Evolutionary conservation across 1,284 basidiomycete species (phyloP), one percentile per base, ranked within the genome.

Genomic region (Sphagnurus paluster): DNA sequence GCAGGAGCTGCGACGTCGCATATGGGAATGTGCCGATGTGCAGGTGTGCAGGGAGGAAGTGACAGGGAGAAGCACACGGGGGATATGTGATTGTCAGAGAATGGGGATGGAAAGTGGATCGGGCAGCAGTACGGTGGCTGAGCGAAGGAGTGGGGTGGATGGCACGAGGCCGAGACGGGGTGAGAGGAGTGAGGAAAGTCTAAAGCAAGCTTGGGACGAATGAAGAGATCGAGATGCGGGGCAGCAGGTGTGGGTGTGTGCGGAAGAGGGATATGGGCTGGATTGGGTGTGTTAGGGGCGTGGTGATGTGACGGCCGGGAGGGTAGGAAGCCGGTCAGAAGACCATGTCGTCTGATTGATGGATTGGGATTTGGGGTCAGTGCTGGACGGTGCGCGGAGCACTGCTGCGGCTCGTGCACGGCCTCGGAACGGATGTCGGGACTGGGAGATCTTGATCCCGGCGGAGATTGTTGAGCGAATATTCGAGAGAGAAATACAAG

Each of bases 311-410:
- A 5, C 9, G 20, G 16, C 29, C 17, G 28, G 23, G 29, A 14
- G 21, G 23, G n/a, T 33, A 23, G n/a, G 30, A 33, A 17, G 37
- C 16, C 16, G n/a, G 38, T 28, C 38, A 42, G 41, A 42, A 42
- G 40, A 21, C 30, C 24, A 32, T 29, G 30, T 32, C 19, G 29
- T 42, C 30, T 42, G 39, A 41, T 41, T 32, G 39, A 41, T 41
- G 39, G 11, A 14, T 6, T n/a, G 8, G 30, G 21, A 19, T 42
- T 34, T 35, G 41, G 41, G 41, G 41, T 42, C 6, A 17, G 21
- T 5, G 21, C 19, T 19, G 20, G 21, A 13, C n/a, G 16, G 19
- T 37, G 19, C 21, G n/a, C 35, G 35, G 35, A 24, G 35, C n/a
- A 20, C 19, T 9, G 19, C 4, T 13, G 23, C 2, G 38, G 19